A percentile compares a stretch with the other conserved stretches of the same genome.
Evolutionary conservation across 805 yeast species (phyloP).

Genomic region (Metschnikowia lachancei): DNA sequence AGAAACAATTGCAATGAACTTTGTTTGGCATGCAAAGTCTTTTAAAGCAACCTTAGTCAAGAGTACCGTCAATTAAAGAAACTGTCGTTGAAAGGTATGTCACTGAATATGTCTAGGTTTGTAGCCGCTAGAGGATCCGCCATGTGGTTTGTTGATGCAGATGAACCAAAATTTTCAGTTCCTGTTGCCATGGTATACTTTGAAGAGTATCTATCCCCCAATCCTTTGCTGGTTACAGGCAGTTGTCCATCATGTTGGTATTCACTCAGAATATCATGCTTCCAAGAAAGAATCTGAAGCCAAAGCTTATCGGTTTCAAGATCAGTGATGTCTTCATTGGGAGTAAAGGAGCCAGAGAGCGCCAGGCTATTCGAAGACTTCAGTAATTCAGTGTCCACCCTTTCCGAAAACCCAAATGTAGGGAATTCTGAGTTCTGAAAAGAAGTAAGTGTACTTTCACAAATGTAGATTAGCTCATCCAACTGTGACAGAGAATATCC

Average conservation of each 20-base stretch:
- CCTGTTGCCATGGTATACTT: neutral
- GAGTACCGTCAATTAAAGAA: neutral
- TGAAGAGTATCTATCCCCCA: neutral
- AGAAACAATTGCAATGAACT: too few species aligned
- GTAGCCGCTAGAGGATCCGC: neutral
- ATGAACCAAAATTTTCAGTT: neutral
- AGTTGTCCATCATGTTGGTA: conserved; percentile 3
- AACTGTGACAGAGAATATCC: conserved; percentile 24
- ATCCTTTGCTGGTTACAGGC: neutral
- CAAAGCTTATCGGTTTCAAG: conserved; percentile 36
- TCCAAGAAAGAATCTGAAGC: conserved; percentile 34
- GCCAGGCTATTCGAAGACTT: conserved; percentile 1
- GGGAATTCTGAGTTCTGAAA: conserved; percentile 14
- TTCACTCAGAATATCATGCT: conserved; percentile 21
- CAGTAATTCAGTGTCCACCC: conserved; percentile 11
- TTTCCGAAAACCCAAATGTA: conserved; percentile 15
- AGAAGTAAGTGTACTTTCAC: conserved; percentile 15
- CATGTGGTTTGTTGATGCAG: neutral
- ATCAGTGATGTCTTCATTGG: conserved; percentile 19
- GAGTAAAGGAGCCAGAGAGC: conserved; percentile 2
- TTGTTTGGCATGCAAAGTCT: too few species aligned
- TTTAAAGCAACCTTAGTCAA: neutral
- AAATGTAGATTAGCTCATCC: conserved; percentile 24
- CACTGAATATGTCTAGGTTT: conserved; percentile 29
- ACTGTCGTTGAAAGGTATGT: conserved; percentile 22